phyloP scores from a whole-genome alignment of 805 yeast species.

The Lachancea sp. region DNA sequence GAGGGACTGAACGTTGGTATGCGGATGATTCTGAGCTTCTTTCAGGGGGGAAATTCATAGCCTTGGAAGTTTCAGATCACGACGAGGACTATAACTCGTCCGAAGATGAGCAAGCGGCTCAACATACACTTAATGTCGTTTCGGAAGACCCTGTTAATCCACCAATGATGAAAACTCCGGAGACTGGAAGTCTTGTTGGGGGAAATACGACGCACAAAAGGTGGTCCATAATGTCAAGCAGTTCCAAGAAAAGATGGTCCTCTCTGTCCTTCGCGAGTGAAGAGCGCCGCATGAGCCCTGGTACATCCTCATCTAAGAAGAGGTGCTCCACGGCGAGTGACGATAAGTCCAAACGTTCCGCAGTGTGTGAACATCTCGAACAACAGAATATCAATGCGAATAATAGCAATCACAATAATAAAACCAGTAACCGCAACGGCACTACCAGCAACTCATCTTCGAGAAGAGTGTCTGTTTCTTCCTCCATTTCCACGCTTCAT shows the following conservation, averaged over 20 bases:
- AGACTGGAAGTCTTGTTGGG: not conserved
- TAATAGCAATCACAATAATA: not conserved
- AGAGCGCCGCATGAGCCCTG: conserved; percentile 8
- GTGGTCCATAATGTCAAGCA: conserved; percentile 29
- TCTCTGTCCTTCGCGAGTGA: conserved; percentile 21
- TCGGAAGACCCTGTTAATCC: not conserved
- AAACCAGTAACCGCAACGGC: not conserved
- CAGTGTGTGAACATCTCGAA: not conserved
- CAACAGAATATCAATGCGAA: not conserved
- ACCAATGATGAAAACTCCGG: not conserved
- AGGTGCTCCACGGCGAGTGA: conserved; percentile 7
- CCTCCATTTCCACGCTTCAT: conserved; percentile 12
- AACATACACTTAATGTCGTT: not conserved
- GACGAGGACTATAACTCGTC: conserved; percentile 24
- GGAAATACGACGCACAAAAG: conserved; percentile 13
- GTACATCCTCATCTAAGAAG: conserved; percentile 2
- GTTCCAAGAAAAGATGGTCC: conserved; percentile 32
- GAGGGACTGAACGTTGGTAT: conserved; percentile 26
- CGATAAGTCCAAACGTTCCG: not conserved
- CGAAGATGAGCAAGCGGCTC: conserved; percentile 5
- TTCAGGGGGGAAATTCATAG: conserved; percentile 23
- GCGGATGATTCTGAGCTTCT: conserved; percentile 19
- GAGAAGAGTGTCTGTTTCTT: conserved; percentile 6
- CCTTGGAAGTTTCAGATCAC: conserved; percentile 29
- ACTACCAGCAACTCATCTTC: not conserved